A percentile compares a stretch with the other conserved stretches of the same genome.
Evolutionary conservation across 2,329 filamentous ascomycete species (phyloP).

Genomic region (Cladosporium sp.): DNA sequence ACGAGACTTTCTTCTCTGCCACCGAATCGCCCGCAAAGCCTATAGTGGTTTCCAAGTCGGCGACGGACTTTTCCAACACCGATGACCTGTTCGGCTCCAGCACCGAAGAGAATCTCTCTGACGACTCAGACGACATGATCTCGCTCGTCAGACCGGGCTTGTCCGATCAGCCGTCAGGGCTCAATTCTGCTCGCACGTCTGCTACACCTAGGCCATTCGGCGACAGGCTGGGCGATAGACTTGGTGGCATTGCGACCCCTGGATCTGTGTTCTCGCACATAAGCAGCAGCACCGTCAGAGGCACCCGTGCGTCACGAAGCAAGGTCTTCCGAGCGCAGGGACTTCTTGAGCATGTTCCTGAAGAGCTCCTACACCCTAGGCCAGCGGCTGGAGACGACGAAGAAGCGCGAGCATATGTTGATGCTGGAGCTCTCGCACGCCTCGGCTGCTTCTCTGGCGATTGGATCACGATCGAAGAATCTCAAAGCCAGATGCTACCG

Average conservation of each 20-base stretch:
- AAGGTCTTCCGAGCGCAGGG: slow-evolving; percentile 85
- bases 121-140: slow-evolving; percentile 94
- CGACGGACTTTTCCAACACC: slow-evolving; percentile 45
- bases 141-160: slow-evolving; percentile 79
- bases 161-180: slow-evolving; percentile 74
- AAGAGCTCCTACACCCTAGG: slow-evolving; percentile 81
- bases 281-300: slow-evolving; percentile 78
- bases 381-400: slow-evolving; percentile 84
- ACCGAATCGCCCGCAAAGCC: slow-evolving; percentile 60
- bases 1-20: slow-evolving; percentile 90
- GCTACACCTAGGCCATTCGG: slow-evolving; percentile 78
- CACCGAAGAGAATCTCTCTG: slow-evolving; percentile 75
- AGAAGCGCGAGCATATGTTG: slow-evolving; percentile 83
- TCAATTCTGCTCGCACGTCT: slow-evolving; percentile 75
- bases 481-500: slow-evolving; percentile 70
- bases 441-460: slow-evolving; percentile 97
- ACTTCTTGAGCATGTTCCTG: slow-evolving; percentile 69
- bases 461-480: slow-evolving; percentile 84
- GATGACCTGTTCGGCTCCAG: slow-evolving; percentile 62
- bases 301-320: slow-evolving; percentile 63
- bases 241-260: slow-evolving; percentile 76
- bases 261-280: slow-evolving; percentile 88
- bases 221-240: slow-evolving; percentile 66
- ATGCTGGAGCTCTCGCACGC: slow-evolving; percentile 80
- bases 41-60: slow-evolving; percentile 40